Evolutionary conservation across 371 early-diverging fungal genomes (phyloP), one percentile per base, ranked within the genome.

Genomic region (Syncephalastrum contaminatum): DNA sequence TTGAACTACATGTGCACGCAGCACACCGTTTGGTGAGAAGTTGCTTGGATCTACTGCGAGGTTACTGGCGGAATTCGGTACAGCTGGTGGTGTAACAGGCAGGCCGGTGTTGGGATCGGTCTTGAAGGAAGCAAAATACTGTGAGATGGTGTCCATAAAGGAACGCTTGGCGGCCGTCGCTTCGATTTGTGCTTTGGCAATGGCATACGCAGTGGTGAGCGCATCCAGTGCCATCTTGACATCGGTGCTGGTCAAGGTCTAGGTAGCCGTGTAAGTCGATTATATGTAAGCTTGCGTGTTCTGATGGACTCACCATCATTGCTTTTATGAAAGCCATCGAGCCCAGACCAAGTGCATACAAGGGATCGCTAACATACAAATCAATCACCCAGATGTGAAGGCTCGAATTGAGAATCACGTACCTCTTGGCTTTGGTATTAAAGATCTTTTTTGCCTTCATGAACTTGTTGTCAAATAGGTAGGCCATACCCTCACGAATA

Each of bases 231-330:
- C 83, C 2, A 69, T 46, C 30, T 68, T 54, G 13, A 77, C 79
- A 51, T 83, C 81, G 0, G 65, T 58, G 43, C 77, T 72, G 49
- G 73, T 70, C 50, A 66, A 73, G 6, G 83, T 83, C 81, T 83
- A 60, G 15, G 4, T 18, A 3, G 20, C 0, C 12, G 39, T 21
- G 39, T 13, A 14, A 14, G 30, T 14, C 3, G 16, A 15, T 24
- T 15, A 42, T 53, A 16, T 15, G 4, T 15, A 2, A 6, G 7
- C 24, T 51, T 2, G 43, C 41, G 4, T 7, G 27, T 24, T n/a
- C n/a, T n/a, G n/a, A n/a, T n/a, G 27, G 7, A 16, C 41, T 47
- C 62, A 70, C 70, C 70, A 70, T 65, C 44, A 71, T 68, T 4
- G 64, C 62, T 36, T 25, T 45, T 6, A 43, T 42, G 14, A 48